Conservation (phyloP, 345 rosid genomes). For the Aquilaria sinensis region DNA sequence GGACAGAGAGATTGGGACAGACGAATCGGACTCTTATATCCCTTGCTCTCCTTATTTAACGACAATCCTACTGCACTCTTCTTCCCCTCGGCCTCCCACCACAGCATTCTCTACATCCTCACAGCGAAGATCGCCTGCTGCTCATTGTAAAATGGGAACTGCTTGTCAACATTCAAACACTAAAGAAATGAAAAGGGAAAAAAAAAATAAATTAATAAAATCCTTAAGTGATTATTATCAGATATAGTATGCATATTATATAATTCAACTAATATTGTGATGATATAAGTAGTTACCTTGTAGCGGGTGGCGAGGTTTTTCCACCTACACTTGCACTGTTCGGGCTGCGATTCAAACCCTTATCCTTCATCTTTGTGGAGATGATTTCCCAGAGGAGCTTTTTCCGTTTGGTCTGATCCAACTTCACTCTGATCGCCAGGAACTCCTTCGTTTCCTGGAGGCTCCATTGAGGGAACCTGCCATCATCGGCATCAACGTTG, state of each 20-base stretch:
- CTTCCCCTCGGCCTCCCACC: constrained; percentile 76
- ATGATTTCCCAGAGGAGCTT: constrained; percentile 88
- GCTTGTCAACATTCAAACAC: constrained; percentile 19
- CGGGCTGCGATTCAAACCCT: constrained; percentile 78
- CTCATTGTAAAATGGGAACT: constrained; percentile 78
- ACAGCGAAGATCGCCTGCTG: constrained; percentile 52
- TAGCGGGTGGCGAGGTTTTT: constrained; percentile 94
- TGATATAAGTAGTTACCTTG: constrained; percentile 41
- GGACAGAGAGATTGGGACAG: too few relatives aligned
- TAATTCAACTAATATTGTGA: too few relatives aligned
- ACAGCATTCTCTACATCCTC: constrained; percentile 68
- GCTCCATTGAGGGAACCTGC: constrained; percentile 98
- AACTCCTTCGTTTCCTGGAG: constrained; percentile 83
- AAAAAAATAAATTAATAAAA: background rate
- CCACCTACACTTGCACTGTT: constrained; percentile 99
- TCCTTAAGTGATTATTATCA: too few relatives aligned
- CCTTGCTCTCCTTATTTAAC: constrained; percentile 51
- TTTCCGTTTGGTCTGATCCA: constrained; percentile 86
- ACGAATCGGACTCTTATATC: too few relatives aligned
- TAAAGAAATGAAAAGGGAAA: background rate
- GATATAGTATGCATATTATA: too few relatives aligned
- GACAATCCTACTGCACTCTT: constrained; percentile 45
- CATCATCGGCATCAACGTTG: constrained; percentile 49
- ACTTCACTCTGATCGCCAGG: constrained; percentile 65
- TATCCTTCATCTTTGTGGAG: constrained; percentile 69